Evolutionary conservation across 805 yeast species (phyloP), one percentile per base, ranked within the genome.

Genomic region (Cyberlindnera mississippiensis): DNA sequence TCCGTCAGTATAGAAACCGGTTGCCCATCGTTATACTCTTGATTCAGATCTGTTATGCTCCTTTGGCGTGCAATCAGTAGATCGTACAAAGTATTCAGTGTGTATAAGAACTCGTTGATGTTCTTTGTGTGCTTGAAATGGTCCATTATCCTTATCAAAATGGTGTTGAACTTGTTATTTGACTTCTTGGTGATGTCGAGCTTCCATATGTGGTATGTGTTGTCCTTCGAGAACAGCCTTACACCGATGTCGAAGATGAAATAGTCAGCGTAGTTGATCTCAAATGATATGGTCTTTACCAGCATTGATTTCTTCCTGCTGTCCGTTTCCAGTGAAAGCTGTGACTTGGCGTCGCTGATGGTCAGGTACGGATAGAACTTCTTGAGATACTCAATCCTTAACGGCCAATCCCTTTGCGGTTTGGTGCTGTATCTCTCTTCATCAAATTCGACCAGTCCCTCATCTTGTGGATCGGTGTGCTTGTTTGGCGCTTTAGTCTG

Each of bases 301-400:
- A 53, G 37, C 5, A 34, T 10, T 4, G 49, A 41, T 15, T 41
- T 39, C 12, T 28, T 33, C 19, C 15, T 24, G 6, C 34, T 35
- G 10, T 46, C 38, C 12, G 51, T 48, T 12, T 49, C 50, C 10
- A 57, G 20, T 1, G 52, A 33, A 1, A 53, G 32, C 4, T 36
- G 34, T 16, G 63, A 52, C 3, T 27, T 28, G n/a, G 46, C 40
- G 14, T 44, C 31, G 0, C 20, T 9, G 2, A 58, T 45, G 10
- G 15, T 13, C 6, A 57, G 38, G 15, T 45, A 48, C 2, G 59
- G 59, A 19, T 58, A 58, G 32, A 58, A 49, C 38, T 44, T 52
- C 31, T 35, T 37, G 15, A 58, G 27, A 28, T 50, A 55, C 26
- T 50, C 54, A 2, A 51, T 31, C 26, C 61, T 42, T 3, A 40